These are phyloP conservation scores for Naganishia sp. DNA, from an alignment of 1,284 basidiomycete species.

Conservation along the genomic window DNA sequence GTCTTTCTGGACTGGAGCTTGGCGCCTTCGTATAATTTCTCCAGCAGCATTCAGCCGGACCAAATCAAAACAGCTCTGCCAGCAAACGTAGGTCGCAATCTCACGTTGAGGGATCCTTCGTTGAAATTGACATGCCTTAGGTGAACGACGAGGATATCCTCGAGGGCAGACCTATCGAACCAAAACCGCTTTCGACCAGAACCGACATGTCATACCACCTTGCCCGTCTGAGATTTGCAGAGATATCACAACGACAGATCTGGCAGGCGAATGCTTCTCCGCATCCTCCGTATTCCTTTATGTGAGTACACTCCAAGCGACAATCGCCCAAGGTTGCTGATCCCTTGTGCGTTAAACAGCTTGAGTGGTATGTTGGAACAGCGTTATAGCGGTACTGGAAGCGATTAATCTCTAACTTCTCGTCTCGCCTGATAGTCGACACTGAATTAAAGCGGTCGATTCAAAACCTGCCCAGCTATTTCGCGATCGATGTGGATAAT, in stretches of 20 bases:
- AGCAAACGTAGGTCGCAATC: conserved; percentile 41
- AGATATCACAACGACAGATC: conserved; percentile 54
- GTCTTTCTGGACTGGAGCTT: conserved; percentile 54
- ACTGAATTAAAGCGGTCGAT: conserved; percentile 53
- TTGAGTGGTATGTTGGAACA: conserved; percentile 32
- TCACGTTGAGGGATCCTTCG: background rate
- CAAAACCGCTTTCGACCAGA: conserved; percentile 49
- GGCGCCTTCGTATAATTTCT: conserved; percentile 52
- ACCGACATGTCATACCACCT: conserved; percentile 55
- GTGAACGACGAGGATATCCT: conserved; percentile 54
- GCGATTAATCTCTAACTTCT: background rate
- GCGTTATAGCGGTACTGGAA: background rate
- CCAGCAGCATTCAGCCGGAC: conserved; percentile 53
- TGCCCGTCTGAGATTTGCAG: conserved; percentile 51
- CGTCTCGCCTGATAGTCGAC: conserved; percentile 42
- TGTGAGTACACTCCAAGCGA: conserved; percentile 38
- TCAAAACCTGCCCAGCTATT: conserved; percentile 53
- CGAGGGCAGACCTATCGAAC: conserved; percentile 50
- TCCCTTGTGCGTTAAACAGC: conserved; percentile 24
- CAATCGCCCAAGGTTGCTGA: conserved; percentile 10
- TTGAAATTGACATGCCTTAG: conserved; percentile 9
- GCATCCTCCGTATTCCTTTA: conserved; percentile 54
- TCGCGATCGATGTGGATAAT: conserved; percentile 45
- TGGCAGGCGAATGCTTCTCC: conserved; percentile 54
- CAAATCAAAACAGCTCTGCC: conserved; percentile 55